Evolutionary conservation across 768 basidiomycete species (phyloP), one percentile per base, ranked within the genome.

Genomic region (Leccinum incarnatum): DNA sequence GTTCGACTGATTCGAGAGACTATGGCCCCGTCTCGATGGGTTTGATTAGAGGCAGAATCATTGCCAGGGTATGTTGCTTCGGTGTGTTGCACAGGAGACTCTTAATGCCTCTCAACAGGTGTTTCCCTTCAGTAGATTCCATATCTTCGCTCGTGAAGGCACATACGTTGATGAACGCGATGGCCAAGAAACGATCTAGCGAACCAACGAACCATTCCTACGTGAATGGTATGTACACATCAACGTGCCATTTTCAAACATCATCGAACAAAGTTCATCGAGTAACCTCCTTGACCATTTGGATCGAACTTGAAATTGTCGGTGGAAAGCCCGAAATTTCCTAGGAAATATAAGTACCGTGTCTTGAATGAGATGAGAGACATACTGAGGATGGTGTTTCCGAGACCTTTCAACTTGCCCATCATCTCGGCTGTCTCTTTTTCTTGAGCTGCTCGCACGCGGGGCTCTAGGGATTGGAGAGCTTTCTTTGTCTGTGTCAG

Each of bases 261-360:
- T 79, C 72, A 87, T 65, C 71, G 81, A 48, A 76, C 77, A 69
- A 98, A 97, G 66, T 91, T 91, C 83, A 98, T 85, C 1, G 89
- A 91, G 76, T 98, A 98, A 0, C 96, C 94, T n/a, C 96, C 96
- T 61, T 94, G 87, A 6, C 88, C 92, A 62, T 96, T 95, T 17
- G 93, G 93, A 59, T 87, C 87, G 67, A 99, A 93, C 75, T 98
- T 90, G 82, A 98, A 98, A 76, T 96, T 98, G 69, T 98, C 88
- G 0, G 95, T 98, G 14, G 89, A 94, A 62, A 98, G 72, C 17
- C 97, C 96, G 69, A 98, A 98, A 60, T 90, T 91, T 3, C 93
- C 93, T 95, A 17, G 51, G 14, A 54, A 53, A 32, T 5, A 25
- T 45, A 21, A 19, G 21, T 12, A 37, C 52, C 6, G 37, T 50